Conservation (phyloP, 2,329 filamentous ascomycete genomes). For the Pseudocercospora macadamiae region DNA sequence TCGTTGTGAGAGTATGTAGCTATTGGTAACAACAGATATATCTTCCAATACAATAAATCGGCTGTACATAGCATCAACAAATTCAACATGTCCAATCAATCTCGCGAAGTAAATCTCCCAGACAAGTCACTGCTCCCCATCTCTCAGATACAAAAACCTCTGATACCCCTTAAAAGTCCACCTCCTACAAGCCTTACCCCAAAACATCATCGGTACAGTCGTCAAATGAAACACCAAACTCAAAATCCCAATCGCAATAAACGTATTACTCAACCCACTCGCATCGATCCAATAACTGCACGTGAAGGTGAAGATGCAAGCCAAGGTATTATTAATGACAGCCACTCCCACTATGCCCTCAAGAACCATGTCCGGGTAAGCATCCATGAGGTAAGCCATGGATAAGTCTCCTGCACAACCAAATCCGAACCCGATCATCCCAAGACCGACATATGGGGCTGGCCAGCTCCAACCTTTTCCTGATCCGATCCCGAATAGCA, state of each 20-base stretch:
- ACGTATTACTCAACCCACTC: constrained; percentile 51
- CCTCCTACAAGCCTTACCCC: constrained; percentile 54
- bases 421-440: constrained; percentile 63
- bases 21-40: no score
- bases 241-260: constrained; percentile 56
- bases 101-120: no score
- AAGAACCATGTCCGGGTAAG: constrained; percentile 60
- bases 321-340: constrained; percentile 61
- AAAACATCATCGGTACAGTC: constrained; percentile 59
- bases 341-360: constrained; percentile 63
- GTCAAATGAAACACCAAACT: constrained; percentile 56
- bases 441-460: constrained; percentile 57
- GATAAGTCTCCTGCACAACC: constrained; percentile 60
- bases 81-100: no score
- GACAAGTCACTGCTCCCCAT: constrained; percentile 29
- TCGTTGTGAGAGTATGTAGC: no score
- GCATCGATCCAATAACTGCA: constrained; percentile 51
- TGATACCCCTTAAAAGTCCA: constrained; percentile 46
- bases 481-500: constrained; percentile 58
- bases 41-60: no score
- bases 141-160: constrained; percentile 30
- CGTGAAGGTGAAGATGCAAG: constrained; percentile 58
- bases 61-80: no score
- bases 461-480: constrained; percentile 57
- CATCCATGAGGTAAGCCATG: constrained; percentile 58